Evolutionary conservation across 768 basidiomycete species (phyloP).

Genomic region (Pleurotus djamor): DNA sequence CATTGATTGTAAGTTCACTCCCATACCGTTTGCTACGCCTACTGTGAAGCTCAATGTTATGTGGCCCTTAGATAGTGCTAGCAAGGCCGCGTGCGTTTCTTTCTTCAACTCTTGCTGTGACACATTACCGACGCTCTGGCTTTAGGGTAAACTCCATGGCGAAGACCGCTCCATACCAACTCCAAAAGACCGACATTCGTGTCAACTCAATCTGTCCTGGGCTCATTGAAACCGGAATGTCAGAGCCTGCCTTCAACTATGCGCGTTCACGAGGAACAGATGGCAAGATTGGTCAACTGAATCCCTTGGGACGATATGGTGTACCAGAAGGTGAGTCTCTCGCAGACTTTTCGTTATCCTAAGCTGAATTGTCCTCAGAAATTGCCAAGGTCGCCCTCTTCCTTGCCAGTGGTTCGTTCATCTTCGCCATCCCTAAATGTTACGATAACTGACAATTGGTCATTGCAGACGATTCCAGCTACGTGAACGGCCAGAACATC

Average conservation of each 20-base stretch:
- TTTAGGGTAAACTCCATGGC: constrained; percentile 85
- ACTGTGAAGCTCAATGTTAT: constrained; percentile 14
- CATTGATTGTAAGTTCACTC: constrained; percentile 62
- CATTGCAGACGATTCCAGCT: constrained; percentile 77
- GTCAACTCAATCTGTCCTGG: constrained; percentile 92
- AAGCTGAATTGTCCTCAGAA: constrained; percentile 43
- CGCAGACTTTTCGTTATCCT: constrained; percentile 4
- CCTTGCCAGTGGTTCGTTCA: constrained; percentile 74
- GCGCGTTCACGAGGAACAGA: constrained; percentile 76
- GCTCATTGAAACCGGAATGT: constrained; percentile 94
- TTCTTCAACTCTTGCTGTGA: background rate
- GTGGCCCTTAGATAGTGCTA: constrained; percentile 69
- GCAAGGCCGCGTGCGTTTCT: constrained; percentile 81
- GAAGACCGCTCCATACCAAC: constrained; percentile 76
- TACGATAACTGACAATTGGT: background rate
- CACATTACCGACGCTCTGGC: background rate
- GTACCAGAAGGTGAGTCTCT: constrained; percentile 64
- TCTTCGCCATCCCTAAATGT: constrained; percentile 1
- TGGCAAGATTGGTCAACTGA: constrained; percentile 79
- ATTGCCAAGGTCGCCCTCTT: constrained; percentile 85
- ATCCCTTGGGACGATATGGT: constrained; percentile 82
- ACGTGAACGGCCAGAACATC: constrained; percentile 87
- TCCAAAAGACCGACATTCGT: constrained; percentile 80
- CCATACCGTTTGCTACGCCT: constrained; percentile 5
- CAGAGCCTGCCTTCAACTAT: constrained; percentile 67